Conservation (phyloP, 2,329 filamentous ascomycete species). For the Dothideomycetes sp. region DNA sequence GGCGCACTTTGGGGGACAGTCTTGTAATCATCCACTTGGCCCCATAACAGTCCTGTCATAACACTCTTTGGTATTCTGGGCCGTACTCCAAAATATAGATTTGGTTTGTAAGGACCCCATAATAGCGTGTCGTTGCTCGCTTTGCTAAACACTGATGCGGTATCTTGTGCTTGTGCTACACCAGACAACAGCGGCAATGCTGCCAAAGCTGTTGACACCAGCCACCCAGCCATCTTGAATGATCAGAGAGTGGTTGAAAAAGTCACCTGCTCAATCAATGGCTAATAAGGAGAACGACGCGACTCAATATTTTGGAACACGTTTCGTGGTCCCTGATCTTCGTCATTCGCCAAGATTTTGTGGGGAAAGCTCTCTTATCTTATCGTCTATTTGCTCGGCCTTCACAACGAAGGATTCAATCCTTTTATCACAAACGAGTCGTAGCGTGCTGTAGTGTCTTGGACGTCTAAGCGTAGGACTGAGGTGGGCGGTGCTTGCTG, state of each 20-base stretch:
- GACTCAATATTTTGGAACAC: background rate
- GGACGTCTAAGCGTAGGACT: too few species aligned
- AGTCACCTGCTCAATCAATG: background rate
- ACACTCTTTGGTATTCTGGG: slow-evolving; percentile 74
- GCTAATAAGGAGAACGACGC: background rate
- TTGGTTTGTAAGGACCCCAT: slow-evolving; percentile 93
- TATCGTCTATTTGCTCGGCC: too few species aligned
- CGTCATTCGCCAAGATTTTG: background rate
- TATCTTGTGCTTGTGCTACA: slow-evolving; percentile 6
- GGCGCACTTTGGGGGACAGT: slow-evolving; percentile 64
- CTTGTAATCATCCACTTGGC: slow-evolving; percentile 66
- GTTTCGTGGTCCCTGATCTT: slow-evolving; percentile 1
- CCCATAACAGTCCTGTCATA: slow-evolving; percentile 79
- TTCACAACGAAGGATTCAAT: too few species aligned
- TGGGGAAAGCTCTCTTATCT: background rate
- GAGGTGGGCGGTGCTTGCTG: too few species aligned
- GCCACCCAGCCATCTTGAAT: slow-evolving; percentile 7
- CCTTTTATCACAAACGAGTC: too few species aligned
- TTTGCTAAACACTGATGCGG: slow-evolving; percentile 23
- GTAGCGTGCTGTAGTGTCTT: too few species aligned
- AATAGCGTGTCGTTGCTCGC: slow-evolving; percentile 71
- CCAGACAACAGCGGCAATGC: slow-evolving; percentile 6
- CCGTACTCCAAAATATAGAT: slow-evolving; percentile 85
- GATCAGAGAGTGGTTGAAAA: background rate
- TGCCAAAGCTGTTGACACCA: slow-evolving; percentile 6